Evolutionary conservation across 768 basidiomycete genomes (phyloP).

Genomic region (Ramaria rubella): DNA sequence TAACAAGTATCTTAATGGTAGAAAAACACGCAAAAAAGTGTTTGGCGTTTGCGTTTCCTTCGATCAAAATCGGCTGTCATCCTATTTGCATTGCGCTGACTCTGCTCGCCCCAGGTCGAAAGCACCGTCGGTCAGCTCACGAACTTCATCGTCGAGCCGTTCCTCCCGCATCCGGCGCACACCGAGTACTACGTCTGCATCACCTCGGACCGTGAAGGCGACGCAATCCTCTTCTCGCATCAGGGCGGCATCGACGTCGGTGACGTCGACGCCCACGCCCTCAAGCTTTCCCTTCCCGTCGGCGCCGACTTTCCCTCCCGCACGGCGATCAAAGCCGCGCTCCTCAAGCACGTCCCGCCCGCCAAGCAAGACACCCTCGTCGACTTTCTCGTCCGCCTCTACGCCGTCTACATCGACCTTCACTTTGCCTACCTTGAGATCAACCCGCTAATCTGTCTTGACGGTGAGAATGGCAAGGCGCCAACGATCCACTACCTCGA

Average conservation of each 20-base stretch:
- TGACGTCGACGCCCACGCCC: conserved; percentile 96
- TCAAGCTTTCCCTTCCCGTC: conserved; percentile 81
- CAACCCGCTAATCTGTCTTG: conserved; percentile 94
- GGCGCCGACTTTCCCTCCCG: conserved; percentile 74
- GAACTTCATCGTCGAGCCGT: conserved; percentile 99
- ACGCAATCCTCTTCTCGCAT: conserved; percentile 96
- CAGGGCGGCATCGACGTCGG: conserved; percentile 99
- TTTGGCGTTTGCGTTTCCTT: neutral
- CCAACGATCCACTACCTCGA: conserved; percentile 92
- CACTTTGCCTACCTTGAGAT: conserved; percentile 99
- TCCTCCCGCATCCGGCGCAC: conserved; percentile 89
- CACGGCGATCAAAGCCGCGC: conserved; percentile 61
- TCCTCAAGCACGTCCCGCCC: conserved; percentile 78
- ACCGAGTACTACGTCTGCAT: conserved; percentile 99
- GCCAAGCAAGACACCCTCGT: conserved; percentile 80
- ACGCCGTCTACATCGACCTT: conserved; percentile 96
- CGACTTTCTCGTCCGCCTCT: conserved; percentile 92
- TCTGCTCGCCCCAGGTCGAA: conserved; percentile 79
- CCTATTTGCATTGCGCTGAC: neutral
- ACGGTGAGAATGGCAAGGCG: conserved; percentile 60
- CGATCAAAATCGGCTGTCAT: conserved; percentile 2
- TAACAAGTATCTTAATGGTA: conserved; percentile 20
- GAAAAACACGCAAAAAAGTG: too few relatives aligned
- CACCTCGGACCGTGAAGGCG: conserved; percentile 90
- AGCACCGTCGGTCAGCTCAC: conserved; percentile 89